A percentile compares a stretch with the other conserved stretches of the same genome.
Evolutionary conservation across 495 filamentous ascomycete species (phyloP).

Genomic region (Penicillium malachiteum): DNA sequence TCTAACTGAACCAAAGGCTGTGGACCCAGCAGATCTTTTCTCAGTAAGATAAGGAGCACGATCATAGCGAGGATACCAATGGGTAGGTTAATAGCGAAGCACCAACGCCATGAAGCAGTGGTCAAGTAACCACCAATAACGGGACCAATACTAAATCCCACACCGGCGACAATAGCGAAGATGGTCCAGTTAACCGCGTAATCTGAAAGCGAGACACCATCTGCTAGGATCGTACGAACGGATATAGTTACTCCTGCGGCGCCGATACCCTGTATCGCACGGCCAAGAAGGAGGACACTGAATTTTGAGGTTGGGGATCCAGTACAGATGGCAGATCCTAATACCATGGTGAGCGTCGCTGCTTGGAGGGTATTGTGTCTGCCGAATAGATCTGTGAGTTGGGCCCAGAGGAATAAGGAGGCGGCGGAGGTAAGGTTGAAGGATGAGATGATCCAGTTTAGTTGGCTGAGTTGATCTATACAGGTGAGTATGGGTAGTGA

Average conservation of each 20-base stretch:
- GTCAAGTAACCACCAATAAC: conserved; percentile 47
- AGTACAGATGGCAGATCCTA: conserved; percentile 52
- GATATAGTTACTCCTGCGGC: conserved; percentile 54
- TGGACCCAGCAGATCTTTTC: conserved; percentile 32
- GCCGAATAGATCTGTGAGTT: conserved; percentile 60
- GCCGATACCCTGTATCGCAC: conserved; percentile 56
- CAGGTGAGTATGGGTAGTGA: neutral
- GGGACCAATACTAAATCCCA: conserved; percentile 55
- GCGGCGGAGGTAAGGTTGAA: conserved; percentile 61
- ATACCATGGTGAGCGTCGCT: conserved; percentile 47
- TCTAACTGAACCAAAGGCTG: conserved; percentile 20
- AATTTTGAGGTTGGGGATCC: conserved; percentile 49
- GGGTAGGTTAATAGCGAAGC: conserved; percentile 49
- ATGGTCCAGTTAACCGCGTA: conserved; percentile 58
- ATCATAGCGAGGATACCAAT: conserved; percentile 32
- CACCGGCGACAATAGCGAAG: conserved; percentile 50
- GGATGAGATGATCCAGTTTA: conserved; percentile 64
- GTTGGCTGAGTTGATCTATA: conserved; percentile 51
- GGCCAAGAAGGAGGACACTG: conserved; percentile 55
- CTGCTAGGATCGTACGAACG: conserved; percentile 55
- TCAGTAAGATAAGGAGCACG: conserved; percentile 26
- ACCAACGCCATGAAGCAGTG: conserved; percentile 54
- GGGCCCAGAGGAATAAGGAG: conserved; percentile 62
- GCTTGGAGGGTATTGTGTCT: conserved; percentile 48
- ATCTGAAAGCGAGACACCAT: conserved; percentile 54